A percentile compares a stretch with the other conserved stretches of the same genome.
Conservation (phyloP, 192 early-diverging fungal genomes). For the Coemansia sp. region DNA sequence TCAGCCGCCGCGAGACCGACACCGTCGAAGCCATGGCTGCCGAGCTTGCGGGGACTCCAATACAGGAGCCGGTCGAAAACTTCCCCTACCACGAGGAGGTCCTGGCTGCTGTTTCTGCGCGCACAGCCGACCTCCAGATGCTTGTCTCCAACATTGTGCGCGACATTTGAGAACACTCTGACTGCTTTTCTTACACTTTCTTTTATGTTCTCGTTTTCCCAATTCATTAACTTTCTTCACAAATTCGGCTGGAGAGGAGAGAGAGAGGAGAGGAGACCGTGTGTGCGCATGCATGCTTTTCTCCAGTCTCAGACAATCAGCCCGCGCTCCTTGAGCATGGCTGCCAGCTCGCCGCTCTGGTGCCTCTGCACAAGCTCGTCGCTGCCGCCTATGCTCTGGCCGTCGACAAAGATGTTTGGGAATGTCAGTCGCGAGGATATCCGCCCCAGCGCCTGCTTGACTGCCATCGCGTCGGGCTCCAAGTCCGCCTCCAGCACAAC, state of each 20-base stretch:
- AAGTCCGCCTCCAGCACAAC: constrained; percentile 58
- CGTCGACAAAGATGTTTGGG: constrained; percentile 73
- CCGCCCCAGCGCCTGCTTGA: constrained; percentile 55
- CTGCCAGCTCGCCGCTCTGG: constrained; percentile 54
- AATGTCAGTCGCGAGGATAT: constrained; percentile 62
- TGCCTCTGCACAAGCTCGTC: constrained; percentile 57
- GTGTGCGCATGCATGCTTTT: background rate
- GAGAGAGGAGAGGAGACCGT: too few relatives aligned
- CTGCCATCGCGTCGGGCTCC: constrained; percentile 55
- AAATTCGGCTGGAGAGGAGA: too few relatives aligned
- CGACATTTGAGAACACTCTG: background rate
- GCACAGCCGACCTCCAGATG: constrained; percentile 44
- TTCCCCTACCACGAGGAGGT: constrained; percentile 54
- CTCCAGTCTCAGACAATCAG: constrained; percentile 22
- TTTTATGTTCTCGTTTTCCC: background rate
- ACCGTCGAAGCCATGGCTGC: constrained; percentile 36
- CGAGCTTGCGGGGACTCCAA: constrained; percentile 35
- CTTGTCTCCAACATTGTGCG: constrained; percentile 38
- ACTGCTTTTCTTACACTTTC: background rate
- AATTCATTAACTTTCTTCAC: too few relatives aligned
- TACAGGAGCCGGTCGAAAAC: constrained; percentile 21
- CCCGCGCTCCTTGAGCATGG: constrained; percentile 39
- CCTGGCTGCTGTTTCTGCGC: constrained; percentile 36
- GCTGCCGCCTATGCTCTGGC: constrained; percentile 67
- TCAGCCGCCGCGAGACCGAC: constrained; percentile 38